Conservation (phyloP, 345 rosid species). For the Dimocarpus longan region DNA sequence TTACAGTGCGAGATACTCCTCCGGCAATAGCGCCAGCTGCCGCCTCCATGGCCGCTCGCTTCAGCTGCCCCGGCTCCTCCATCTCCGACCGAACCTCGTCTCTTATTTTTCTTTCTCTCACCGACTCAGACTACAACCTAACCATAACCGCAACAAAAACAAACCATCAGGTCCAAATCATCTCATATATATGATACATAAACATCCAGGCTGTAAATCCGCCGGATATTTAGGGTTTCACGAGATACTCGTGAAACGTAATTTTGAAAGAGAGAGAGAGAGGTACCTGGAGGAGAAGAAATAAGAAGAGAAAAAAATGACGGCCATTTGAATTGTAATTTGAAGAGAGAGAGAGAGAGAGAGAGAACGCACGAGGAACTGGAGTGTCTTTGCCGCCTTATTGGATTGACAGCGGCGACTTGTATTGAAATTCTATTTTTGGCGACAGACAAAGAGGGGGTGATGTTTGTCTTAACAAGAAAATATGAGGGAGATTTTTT, state of each 20-base stretch:
- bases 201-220: neutral
- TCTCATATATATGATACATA: neutral
- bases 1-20: conserved; percentile 78
- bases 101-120: conserved; percentile 5
- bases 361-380: neutral
- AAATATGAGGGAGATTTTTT: neutral
- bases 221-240: conserved; percentile 20
- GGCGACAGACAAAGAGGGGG: neutral
- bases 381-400: conserved; percentile 21
- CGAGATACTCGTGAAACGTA: neutral
- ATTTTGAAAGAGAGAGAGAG: no score
- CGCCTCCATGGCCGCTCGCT: conserved; percentile 64
- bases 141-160: neutral
- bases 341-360: neutral
- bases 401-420: conserved; percentile 14
- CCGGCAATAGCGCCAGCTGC: conserved; percentile 85
- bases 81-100: conserved; percentile 32
- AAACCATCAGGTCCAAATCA: neutral
- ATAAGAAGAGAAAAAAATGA: neutral
- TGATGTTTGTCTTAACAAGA: neutral
- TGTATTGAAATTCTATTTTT: neutral
- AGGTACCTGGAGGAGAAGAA: conserved; percentile 14
- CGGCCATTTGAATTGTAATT: conserved; percentile 23
- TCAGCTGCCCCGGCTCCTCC: conserved; percentile 78
- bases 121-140: conserved; percentile 21